Conservation (phyloP, 1,284 basidiomycete genomes). For the Clitocybe nebularis region DNA sequence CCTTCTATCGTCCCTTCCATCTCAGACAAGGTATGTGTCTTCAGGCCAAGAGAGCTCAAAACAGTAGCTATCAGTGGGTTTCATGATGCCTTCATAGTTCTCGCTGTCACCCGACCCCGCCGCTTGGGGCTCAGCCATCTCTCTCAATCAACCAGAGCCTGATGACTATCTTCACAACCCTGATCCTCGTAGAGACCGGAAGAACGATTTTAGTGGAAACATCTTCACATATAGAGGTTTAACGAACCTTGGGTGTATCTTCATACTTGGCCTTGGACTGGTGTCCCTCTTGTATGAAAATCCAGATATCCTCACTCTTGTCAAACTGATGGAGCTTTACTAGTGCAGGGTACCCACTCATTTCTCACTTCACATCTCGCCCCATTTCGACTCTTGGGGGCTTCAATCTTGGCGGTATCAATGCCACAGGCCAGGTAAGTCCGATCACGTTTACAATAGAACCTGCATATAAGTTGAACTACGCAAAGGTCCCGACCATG, state of each 20-base stretch:
- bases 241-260: slow-evolving; percentile 74
- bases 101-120: slow-evolving; percentile 63
- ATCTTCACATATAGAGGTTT: slow-evolving; percentile 72
- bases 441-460: slow-evolving; percentile 20
- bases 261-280: slow-evolving; percentile 60
- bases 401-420: slow-evolving; percentile 80
- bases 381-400: slow-evolving; percentile 54
- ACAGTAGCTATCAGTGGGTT: slow-evolving; percentile 5
- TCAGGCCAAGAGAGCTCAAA: not conserved
- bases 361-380: slow-evolving; percentile 60
- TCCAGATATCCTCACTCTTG: slow-evolving; percentile 1
- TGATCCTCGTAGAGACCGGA: slow-evolving; percentile 43
- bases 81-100: slow-evolving; percentile 1
- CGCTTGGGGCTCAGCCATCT: slow-evolving; percentile 66
- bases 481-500: slow-evolving; percentile 59
- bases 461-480: slow-evolving; percentile 6
- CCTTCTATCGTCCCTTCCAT: slow-evolving; percentile 30
- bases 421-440: slow-evolving; percentile 70
- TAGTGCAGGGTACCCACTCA: slow-evolving; percentile 80
- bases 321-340: not conserved
- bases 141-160: slow-evolving; percentile 55
- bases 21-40: slow-evolving; percentile 41
- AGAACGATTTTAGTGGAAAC: slow-evolving; percentile 50
- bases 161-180: slow-evolving; percentile 76
- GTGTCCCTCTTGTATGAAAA: slow-evolving; percentile 67